phyloP scores from a whole-genome alignment of 495 filamentous ascomycete genomes.

The Eremomyces bilateralis region DNA sequence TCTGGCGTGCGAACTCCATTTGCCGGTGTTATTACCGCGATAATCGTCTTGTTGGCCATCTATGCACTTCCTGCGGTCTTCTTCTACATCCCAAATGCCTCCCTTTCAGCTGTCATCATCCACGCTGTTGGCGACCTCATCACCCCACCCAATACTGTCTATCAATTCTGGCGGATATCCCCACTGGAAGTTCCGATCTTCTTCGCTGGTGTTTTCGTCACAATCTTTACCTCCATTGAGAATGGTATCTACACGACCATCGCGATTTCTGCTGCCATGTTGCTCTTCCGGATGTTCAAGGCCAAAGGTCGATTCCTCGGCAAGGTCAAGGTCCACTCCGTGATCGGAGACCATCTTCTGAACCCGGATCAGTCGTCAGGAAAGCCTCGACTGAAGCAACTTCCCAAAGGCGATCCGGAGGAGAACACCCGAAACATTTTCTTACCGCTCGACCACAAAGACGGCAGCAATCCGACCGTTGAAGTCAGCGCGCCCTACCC shows the following conservation, averaged over 20 bases:
- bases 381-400: too few relatives aligned
- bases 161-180: constrained; percentile 88
- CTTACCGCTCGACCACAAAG: constrained; percentile 68
- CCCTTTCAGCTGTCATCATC: constrained; percentile 86
- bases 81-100: constrained; percentile 77
- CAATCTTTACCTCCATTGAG: constrained; percentile 73
- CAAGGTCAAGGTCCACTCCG: constrained; percentile 70
- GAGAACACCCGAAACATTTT: constrained; percentile 46
- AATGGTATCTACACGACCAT: constrained; percentile 84
- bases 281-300: constrained; percentile 69
- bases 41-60: constrained; percentile 82
- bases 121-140: constrained; percentile 92
- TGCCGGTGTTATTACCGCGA: constrained; percentile 73
- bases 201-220: constrained; percentile 82
- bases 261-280: constrained; percentile 46
- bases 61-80: constrained; percentile 84
- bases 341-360: constrained; percentile 64
- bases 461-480: constrained; percentile 79
- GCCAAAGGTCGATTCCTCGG: constrained; percentile 76
- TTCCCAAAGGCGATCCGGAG: constrained; percentile 12
- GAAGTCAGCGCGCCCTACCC: constrained; percentile 64
- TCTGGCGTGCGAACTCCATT: constrained; percentile 88
- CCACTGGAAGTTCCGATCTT: constrained; percentile 84
- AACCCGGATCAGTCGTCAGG: constrained; percentile 31
- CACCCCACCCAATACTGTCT: constrained; percentile 80